phyloP scores from a whole-genome alignment of 2,329 filamentous ascomycete genomes.

The Fusarium metavorans region DNA sequence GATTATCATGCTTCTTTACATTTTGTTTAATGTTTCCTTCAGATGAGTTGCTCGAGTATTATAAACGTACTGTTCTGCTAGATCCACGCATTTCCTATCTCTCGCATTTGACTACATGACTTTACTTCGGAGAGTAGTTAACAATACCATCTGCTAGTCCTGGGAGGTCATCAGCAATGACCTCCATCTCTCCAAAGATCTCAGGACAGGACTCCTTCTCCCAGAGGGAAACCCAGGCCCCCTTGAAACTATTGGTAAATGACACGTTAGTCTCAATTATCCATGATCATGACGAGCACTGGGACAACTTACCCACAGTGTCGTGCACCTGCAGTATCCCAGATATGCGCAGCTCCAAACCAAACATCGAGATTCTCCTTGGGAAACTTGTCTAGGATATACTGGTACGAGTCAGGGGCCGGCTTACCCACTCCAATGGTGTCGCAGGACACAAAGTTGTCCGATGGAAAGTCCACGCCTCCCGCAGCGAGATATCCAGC shows the following conservation, averaged over 20 bases:
- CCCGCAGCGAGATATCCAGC: slow-evolving; percentile 32
- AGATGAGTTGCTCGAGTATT: not conserved
- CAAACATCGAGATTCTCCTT: slow-evolving; percentile 30
- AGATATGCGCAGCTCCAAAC: slow-evolving; percentile 38
- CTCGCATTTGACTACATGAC: not conserved
- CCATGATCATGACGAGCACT: not conserved
- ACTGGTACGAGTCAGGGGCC: slow-evolving; percentile 34
- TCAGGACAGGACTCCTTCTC: slow-evolving; percentile 34
- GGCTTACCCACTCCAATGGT: slow-evolving; percentile 34
- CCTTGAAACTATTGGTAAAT: slow-evolving; percentile 19
- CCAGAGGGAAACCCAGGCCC: slow-evolving; percentile 29
- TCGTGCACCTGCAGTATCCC: slow-evolving; percentile 35
- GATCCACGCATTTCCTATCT: no score
- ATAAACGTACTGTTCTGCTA: no score
- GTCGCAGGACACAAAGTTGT: slow-evolving; percentile 34
- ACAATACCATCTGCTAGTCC: slow-evolving; percentile 37
- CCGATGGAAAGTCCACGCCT: slow-evolving; percentile 25
- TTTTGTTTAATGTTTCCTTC: not conserved
- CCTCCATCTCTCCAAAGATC: slow-evolving; percentile 40
- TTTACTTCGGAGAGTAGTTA: not conserved
- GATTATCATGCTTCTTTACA: not conserved
- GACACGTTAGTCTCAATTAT: slow-evolving; percentile 6
- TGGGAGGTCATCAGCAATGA: slow-evolving; percentile 27
- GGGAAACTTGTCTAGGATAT: slow-evolving; percentile 24
- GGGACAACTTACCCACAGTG: slow-evolving; percentile 23